Evolutionary conservation across 2,329 filamentous ascomycete genomes (phyloP).

Genomic region (Apiospora sp.): DNA sequence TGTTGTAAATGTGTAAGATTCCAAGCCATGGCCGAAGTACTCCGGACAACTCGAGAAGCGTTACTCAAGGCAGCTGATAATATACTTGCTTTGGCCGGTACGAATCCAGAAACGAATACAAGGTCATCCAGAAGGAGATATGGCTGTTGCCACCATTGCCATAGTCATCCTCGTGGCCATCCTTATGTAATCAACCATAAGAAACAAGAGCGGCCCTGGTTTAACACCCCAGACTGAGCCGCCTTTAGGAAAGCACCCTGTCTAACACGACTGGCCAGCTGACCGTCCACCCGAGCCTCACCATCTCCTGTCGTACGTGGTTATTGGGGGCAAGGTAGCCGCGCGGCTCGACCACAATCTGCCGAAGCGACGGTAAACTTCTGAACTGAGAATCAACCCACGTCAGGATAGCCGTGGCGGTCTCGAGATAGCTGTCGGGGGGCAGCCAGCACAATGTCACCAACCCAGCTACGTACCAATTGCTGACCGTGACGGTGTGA

Average conservation of each 20-base stretch:
- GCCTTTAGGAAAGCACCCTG: no score
- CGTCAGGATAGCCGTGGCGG: background rate
- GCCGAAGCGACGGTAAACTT: background rate
- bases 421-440: no score
- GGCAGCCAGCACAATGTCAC: no score
- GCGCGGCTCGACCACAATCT: background rate
- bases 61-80: background rate
- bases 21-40: background rate
- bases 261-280: no score
- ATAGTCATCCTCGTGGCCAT: no score
- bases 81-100: background rate
- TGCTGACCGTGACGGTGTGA: background rate
- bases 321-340: no score
- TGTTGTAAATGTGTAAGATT: background rate
- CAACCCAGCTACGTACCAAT: no score
- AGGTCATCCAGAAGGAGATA: background rate
- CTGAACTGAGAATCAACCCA: background rate
- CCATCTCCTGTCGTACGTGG: background rate
- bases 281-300: background rate
- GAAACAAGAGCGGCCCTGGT: no score
- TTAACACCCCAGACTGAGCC: no score
- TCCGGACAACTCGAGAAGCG: background rate
- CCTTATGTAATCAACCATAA: no score
- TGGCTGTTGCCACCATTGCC: no score
- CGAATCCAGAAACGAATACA: background rate